Percentiles rank a stretch among this genome's conserved stretches.
phyloP scores from a whole-genome alignment of 164 flowering plant genomes.

The Stephania cephalantha region DNA sequence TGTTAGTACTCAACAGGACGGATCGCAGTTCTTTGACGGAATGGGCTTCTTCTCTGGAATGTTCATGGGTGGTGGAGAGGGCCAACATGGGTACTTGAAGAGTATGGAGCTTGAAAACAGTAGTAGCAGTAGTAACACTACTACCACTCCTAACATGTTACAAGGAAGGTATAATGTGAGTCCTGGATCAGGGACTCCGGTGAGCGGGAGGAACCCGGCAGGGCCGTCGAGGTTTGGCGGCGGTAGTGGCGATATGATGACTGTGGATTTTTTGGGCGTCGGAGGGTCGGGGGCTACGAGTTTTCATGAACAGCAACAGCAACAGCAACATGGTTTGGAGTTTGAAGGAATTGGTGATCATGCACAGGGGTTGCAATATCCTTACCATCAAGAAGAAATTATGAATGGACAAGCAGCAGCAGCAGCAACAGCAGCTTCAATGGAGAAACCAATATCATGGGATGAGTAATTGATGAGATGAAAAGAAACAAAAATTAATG shows the following conservation, averaged over 20 bases:
- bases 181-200: constrained; percentile 4
- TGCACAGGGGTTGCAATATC: constrained; percentile 28
- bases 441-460: constrained; percentile 40
- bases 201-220: constrained; percentile 10
- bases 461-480: constrained; percentile 22
- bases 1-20: constrained; percentile 4
- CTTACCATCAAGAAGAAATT: constrained; percentile 32
- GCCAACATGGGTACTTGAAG: constrained; percentile 24
- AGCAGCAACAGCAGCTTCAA: neutral
- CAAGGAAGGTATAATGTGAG: constrained; percentile 11
- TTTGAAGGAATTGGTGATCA: constrained; percentile 32
- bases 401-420: constrained; percentile 31
- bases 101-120: constrained; percentile 17
- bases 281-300: constrained; percentile 25
- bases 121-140: constrained; percentile 7
- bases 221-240: constrained; percentile 21
- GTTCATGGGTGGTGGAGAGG: constrained; percentile 20
- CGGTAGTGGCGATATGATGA: constrained; percentile 27
- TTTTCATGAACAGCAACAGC: constrained; percentile 26
- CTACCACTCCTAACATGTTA: constrained; percentile 1
- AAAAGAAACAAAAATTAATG: neutral
- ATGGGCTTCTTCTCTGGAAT: constrained; percentile 28
- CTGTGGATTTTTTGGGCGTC: constrained; percentile 50
- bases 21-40: constrained; percentile 25
- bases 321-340: constrained; percentile 23